phyloP scores from a whole-genome alignment of 306 rosid species.

The Leucaena leucocephala region DNA sequence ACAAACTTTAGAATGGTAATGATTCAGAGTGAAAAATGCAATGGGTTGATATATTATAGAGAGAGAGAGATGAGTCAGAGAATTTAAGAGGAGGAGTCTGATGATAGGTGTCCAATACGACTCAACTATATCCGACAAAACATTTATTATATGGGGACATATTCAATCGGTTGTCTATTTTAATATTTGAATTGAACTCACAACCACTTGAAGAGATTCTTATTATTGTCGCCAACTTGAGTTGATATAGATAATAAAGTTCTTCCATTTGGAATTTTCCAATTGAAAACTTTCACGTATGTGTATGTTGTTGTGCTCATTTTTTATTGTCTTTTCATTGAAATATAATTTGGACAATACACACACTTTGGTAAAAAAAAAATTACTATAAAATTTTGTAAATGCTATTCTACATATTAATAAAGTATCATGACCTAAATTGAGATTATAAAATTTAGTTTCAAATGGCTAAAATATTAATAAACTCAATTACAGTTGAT shows the following conservation, averaged over 20 bases:
- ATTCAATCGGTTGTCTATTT: too few relatives aligned
- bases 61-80: background rate
- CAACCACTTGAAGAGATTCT: slow-evolving; percentile 24
- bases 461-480: too few relatives aligned
- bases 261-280: background rate
- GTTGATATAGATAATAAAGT: too few relatives aligned
- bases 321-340: background rate
- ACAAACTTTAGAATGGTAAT: background rate
- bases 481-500: too few relatives aligned
- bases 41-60: background rate
- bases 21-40: background rate
- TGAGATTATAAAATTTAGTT: too few relatives aligned
- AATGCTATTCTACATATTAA: too few relatives aligned
- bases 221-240: too few relatives aligned
- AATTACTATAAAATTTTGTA: too few relatives aligned
- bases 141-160: too few relatives aligned
- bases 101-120: background rate
- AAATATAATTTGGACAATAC: background rate
- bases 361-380: too few relatives aligned
- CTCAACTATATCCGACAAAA: too few relatives aligned
- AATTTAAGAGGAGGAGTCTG: background rate
- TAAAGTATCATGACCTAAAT: too few relatives aligned
- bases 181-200: slow-evolving; percentile 31
- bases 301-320: background rate
- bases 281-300: background rate